Base-by-base conservation (phyloP, 1,284 basidiomycete genomes). In the Ustilago xerochloae region DNA sequence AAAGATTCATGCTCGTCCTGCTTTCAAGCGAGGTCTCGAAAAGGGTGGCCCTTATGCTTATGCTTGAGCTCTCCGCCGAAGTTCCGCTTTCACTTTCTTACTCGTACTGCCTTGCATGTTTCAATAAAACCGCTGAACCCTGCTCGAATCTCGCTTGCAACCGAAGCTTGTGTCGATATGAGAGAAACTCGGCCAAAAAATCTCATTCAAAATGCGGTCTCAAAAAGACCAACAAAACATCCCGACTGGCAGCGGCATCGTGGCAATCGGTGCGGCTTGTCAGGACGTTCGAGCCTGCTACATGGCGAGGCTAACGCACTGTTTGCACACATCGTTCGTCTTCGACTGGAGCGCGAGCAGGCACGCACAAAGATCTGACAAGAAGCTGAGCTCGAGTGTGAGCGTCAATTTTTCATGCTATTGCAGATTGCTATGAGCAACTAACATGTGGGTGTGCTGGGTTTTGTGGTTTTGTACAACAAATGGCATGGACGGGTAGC, bases 31-130 rank as follows among this genome's bases (percentile, higher is more conserved):
- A 8, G 79, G 74, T 16, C 70, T 78, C 54, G 77, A 81, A 33
- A 81, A 81, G 58, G 80, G 80, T 36, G 80, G 80, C 6, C 65
- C 75, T 18, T 82, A 78, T 51, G 58, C 70, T 29, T 81, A 78
- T 36, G 79, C 77, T 26, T 63, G 55, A 59, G 20, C 30, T 18
- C 6, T 6, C n/a, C n/a, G n/a, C n/a, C 38, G 6, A 7, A 4
- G 12, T 5, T 39, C n/a, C n/a, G n/a, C 38, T 20, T 39, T 6
- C n/a, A 20, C 15, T n/a, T n/a, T n/a, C n/a, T n/a, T n/a, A n/a
- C n/a, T n/a, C n/a, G n/a, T n/a, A n/a, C n/a, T n/a, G n/a, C n/a
- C n/a, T n/a, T n/a, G n/a, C n/a, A 18, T 20, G 38, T 39, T 20
- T 5, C 38, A 5, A 10, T 18, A 39, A 39, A 39, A n/a, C n/a